Evolutionary conservation across 441 rosid genomes (phyloP), one percentile per base, ranked within the genome.

Genomic region (Erysimum cheiri): DNA sequence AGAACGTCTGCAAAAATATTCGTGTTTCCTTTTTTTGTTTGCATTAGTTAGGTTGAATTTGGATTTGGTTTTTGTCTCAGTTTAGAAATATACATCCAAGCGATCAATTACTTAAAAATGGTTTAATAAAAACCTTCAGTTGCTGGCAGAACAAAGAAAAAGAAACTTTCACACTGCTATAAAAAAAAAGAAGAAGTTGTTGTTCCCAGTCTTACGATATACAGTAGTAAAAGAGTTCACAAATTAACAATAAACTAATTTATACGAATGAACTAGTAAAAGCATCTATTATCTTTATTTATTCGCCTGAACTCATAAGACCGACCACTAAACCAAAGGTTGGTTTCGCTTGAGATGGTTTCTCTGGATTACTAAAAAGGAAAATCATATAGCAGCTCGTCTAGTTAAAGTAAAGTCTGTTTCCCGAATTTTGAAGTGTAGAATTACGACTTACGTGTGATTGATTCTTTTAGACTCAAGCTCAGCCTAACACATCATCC

Each of bases 401-500:
- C 62, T 62, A 46, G 17, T 33, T 26, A 44, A 43, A 15, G 43
- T 39, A 37, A 37, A 4, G 13, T 37, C 10, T 37, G 40, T 8
- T 37, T 8, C 46, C 46, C 46, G 1, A 41, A 5, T 47, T 40
- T 4, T 4, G n/a, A 37, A 48, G 66, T 58, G 40, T 50, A 67
- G 29, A 54, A 37, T 26, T 10, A 53, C 12, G 33, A 56, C 43
- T 43, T 67, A 74, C 63, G 24, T 52, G 41, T 41, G 70, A 43
- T 39, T 56, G 43, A 29, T 41, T 64, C 59, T 9, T 14, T 22
- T 67, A 58, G 46, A 19, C 60, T 19, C 47, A 10, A 17, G 4
- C 14, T 70, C 72, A 71, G 9, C 46, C 60, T 14, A 63, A 50
- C 22, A 56, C 40, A 77, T 74, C 83, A 55, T 77, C 88, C 75